Percentiles rank a stretch among this genome's conserved stretches.
Evolutionary conservation across 768 basidiomycete genomes (phyloP).

Genomic region (Mycena olivaceomarginata): DNA sequence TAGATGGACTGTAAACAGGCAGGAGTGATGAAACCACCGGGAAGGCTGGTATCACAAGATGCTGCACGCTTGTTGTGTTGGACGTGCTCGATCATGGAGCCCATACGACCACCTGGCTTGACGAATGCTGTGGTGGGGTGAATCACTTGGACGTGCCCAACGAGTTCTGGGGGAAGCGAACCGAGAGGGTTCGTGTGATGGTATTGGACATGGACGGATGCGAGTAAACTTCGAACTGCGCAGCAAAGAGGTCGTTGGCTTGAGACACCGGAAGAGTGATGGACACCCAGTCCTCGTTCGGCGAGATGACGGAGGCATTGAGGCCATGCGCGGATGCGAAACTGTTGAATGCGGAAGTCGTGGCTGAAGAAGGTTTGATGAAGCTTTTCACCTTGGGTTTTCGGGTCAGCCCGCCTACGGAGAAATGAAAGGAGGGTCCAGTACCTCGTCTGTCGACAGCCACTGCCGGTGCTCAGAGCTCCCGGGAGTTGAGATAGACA

Average conservation of each 20-base stretch:
- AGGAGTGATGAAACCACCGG: constrained; percentile 11
- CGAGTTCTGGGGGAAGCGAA: neutral
- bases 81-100: neutral
- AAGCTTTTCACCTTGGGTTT: constrained; percentile 17
- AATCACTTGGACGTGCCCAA: neutral
- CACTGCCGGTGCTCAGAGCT: neutral
- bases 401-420: neutral
- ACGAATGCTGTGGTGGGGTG: neutral
- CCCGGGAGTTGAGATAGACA: constrained; percentile 1
- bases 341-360: constrained; percentile 9
- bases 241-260: constrained; percentile 20
- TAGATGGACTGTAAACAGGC: constrained; percentile 26
- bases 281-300: constrained; percentile 21
- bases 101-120: neutral
- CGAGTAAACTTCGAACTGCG: neutral
- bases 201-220: constrained; percentile 1
- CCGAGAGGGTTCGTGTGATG: neutral
- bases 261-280: constrained; percentile 20
- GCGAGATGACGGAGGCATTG: constrained; percentile 12
- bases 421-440: neutral
- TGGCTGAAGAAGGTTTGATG: constrained; percentile 14
- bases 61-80: neutral
- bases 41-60: neutral
- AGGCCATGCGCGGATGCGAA: constrained; percentile 21
- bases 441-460: constrained; percentile 7